Evolutionary conservation across 225 moss, liverwort and hornwort species (phyloP).

Genomic region (Bryoerythrophyllum caledonicum): DNA sequence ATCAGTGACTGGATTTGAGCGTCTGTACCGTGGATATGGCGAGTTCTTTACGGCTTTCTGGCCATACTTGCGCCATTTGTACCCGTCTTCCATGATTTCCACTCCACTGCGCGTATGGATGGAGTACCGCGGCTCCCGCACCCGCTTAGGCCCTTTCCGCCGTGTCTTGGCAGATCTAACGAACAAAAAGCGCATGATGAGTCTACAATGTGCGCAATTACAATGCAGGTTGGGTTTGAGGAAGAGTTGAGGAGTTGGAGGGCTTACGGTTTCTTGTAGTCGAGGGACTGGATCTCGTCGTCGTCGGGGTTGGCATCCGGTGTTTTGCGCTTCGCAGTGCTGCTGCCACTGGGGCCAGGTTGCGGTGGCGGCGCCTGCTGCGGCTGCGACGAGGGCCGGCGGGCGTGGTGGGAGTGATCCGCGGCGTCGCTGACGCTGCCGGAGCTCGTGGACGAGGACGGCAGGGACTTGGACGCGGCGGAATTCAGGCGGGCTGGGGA

Average conservation of each 20-base stretch:
- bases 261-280: conserved; percentile 56
- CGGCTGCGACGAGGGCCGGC: conserved; percentile 10
- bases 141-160: conserved; percentile 56
- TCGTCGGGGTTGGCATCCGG: conserved; percentile 44
- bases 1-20: neutral
- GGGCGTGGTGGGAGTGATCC: conserved; percentile 33
- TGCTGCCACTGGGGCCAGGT: conserved; percentile 47
- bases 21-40: conserved; percentile 51
- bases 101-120: conserved; percentile 62
- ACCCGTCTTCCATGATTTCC: conserved; percentile 69
- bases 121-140: conserved; percentile 58
- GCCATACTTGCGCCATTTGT: conserved; percentile 69
- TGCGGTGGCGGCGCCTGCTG: conserved; percentile 31
- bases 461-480: conserved; percentile 35
- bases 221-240: neutral
- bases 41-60: conserved; percentile 69
- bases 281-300: conserved; percentile 64
- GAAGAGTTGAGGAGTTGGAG: neutral
- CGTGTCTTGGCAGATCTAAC: conserved; percentile 43
- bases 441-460: conserved; percentile 59
- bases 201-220: neutral
- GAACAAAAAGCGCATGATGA: neutral
- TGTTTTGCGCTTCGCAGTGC: conserved; percentile 44
- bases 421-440: conserved; percentile 49
- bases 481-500: conserved; percentile 53